Percentiles rank a stretch among this genome's conserved stretches.
Evolutionary conservation across 768 basidiomycete species (phyloP).

Genomic region (Hypholoma sublateritium): DNA sequence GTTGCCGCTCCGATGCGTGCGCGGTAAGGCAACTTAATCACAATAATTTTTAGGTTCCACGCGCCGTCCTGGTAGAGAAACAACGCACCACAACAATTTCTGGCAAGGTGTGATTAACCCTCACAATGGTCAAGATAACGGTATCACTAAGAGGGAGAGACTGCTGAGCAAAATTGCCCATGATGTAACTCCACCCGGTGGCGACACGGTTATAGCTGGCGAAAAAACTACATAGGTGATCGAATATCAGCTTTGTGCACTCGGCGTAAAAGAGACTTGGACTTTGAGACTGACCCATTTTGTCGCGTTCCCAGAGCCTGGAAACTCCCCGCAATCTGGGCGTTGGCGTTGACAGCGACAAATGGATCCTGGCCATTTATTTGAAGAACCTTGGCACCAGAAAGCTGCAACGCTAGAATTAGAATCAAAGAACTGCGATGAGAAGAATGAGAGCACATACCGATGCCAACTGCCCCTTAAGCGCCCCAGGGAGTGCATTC

Average conservation of each 20-base stretch:
- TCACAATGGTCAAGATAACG: conserved; percentile 45
- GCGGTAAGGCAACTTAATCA: conserved; percentile 52
- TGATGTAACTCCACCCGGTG: conserved; percentile 39
- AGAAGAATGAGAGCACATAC: conserved; percentile 26
- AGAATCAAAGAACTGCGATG: neutral
- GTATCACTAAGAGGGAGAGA: conserved; percentile 51
- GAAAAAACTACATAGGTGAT: conserved; percentile 38
- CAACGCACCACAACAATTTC: conserved; percentile 47
- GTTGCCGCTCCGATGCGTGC: conserved; percentile 47
- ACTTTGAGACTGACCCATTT: conserved; percentile 35
- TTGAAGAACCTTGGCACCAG: conserved; percentile 52
- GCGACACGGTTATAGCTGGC: conserved; percentile 39
- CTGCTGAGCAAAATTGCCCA: conserved; percentile 58
- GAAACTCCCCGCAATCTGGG: conserved; percentile 50
- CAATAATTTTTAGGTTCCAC: neutral
- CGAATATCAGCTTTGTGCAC: neutral
- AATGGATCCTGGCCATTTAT: conserved; percentile 57
- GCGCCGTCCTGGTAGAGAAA: neutral
- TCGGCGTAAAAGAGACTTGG: too few relatives aligned
- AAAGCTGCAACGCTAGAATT: conserved; percentile 24
- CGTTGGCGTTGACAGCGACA: conserved; percentile 52
- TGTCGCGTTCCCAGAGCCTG: conserved; percentile 51
- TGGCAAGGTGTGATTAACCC: conserved; percentile 31
- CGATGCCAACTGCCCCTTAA: conserved; percentile 48
- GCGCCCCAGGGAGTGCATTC: conserved; percentile 43